Base-by-base conservation (phyloP, 1,139 yeast genomes). In the Meyerozyma smithsonii region DNA sequence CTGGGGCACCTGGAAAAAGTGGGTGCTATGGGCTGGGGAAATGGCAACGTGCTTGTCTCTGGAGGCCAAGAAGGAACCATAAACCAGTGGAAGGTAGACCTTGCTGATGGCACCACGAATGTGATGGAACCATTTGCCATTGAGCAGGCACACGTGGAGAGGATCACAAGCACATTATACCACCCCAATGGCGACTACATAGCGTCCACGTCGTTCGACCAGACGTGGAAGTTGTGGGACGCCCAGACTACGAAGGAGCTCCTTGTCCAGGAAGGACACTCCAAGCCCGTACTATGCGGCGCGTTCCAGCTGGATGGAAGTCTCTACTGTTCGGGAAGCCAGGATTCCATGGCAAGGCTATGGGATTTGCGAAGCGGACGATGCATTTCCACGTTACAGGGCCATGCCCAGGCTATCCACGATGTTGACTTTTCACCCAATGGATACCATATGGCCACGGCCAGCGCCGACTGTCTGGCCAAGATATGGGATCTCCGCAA, bases 171-270 rank as follows among this genome's bases (percentile, higher is more conserved):
- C n/a, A 62, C 81, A 0, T 72, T 74, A 34, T 75, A 79, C 45
- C 96, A 89, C 55, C 96, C 96, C 0, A 53, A 65, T 2, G 79
- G 79, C 0, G 50, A 60, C 3, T 77, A 61, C 48, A 53, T 80
- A 1, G 84, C 82, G 0, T 72, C 89, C 18, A 85, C 96, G 0
- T 88, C 97, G 0, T 83, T 76, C 53, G 98, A 92, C 58, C 74
- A 73, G 44, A 88, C 96, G 0, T 92, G 97, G 97, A 74, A 88
- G 44, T 58, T 89, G 5, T 89, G 96, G 95, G 97, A 92, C 58
- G 47, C 79, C 0, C 63, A 64, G 8, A 74, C 67, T 1, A 52
- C 58, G 8, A 45, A 51, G 6, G 42, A 43, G 12, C 44, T 71
- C 18, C 30, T 61, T 18, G 68, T 66, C 36, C 97, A 92, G 58